Evolutionary conservation across 441 rosid genomes (phyloP), one percentile per base, ranked within the genome.

Genomic region (Gossypium davidsonii): DNA sequence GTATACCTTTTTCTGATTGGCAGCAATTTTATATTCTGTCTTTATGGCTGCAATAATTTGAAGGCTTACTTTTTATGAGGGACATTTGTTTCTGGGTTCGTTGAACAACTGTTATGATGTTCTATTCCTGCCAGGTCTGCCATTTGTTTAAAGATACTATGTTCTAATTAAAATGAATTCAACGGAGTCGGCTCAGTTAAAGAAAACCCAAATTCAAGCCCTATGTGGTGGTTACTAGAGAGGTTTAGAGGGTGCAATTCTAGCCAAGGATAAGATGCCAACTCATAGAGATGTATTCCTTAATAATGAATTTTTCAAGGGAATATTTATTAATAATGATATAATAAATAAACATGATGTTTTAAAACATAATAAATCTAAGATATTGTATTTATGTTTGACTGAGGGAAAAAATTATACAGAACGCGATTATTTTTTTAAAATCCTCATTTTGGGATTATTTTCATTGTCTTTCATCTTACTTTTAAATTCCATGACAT

Each of bases 1-100:
- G 59, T 79, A 62, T 71, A 72, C 63, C 64, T 64, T 66, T 7
- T 34, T 21, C 52, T 17, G 25, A 53, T 18, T 63, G 23, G 68
- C 77, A 46, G 69, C 58, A 48, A 25, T 67, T 67, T 67, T 11
- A 25, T 67, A 21, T 39, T 42, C 37, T 21, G 31, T 64, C 51
- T 64, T 28, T 65, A 14, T 44, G 71, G 70, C 56, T 48, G 57
- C 58, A 48, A 67, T 48, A 67, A 48, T 67, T 25, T 25, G 23
- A 25, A 14, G 42, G 23, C 10, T 67, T 67, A n/a, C 57, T 4
- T 49, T 49, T 26, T 15, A 8, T 46, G 39, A 66, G 57, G 57
- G 39, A 23, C n/a, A 1, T 21, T 65, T 65, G 31, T 65, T 65
- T 67, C 21, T n/a, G 39, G n/a, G 8, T 23, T 48, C 39, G 7